Evolutionary conservation across 495 filamentous ascomycete species (phyloP).

Genomic region (Lophiostoma macrostomum): DNA sequence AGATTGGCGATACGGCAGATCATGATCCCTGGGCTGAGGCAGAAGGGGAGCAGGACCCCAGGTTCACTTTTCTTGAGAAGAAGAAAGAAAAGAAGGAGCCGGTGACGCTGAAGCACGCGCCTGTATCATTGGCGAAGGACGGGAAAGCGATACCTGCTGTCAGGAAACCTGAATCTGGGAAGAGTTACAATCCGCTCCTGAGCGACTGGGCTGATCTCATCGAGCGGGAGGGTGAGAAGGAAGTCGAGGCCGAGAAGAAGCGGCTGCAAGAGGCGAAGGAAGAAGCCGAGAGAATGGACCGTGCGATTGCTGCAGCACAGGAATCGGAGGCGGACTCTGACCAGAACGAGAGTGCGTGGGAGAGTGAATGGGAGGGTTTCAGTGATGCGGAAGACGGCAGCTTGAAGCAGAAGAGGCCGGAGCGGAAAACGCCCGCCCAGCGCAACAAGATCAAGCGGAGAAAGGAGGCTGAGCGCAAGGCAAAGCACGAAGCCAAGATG

Average conservation of each 20-base stretch:
- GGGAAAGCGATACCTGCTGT: conserved; percentile 78
- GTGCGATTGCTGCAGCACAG: conserved; percentile 35
- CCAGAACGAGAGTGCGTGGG: conserved; percentile 82
- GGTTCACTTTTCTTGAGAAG: conserved; percentile 46
- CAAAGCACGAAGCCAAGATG: conserved; percentile 69
- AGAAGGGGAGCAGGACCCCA: conserved; percentile 41
- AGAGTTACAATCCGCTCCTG: conserved; percentile 87
- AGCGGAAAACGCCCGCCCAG: conserved; percentile 80
- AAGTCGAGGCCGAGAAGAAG: conserved; percentile 74
- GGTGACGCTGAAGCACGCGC: conserved; percentile 67
- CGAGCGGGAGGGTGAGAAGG: conserved; percentile 68
- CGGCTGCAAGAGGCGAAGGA: conserved; percentile 65
- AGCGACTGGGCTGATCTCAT: conserved; percentile 77
- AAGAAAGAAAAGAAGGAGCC: conserved; percentile 66
- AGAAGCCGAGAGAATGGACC: conserved; percentile 53
- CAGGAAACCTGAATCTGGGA: conserved; percentile 69
- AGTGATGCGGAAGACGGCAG: conserved; percentile 50
- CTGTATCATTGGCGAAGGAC: conserved; percentile 73
- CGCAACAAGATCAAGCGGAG: conserved; percentile 81
- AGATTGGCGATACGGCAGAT: conserved; percentile 51
- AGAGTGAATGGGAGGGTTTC: conserved; percentile 60
- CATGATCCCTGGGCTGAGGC: conserved; percentile 77
- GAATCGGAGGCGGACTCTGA: conserved; percentile 58
- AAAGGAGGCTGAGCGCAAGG: conserved; percentile 77
- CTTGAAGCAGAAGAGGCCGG: conserved; percentile 66